phyloP scores from a whole-genome alignment of 1,139 yeast species.

The Saccharomyces hybrid region DNA sequence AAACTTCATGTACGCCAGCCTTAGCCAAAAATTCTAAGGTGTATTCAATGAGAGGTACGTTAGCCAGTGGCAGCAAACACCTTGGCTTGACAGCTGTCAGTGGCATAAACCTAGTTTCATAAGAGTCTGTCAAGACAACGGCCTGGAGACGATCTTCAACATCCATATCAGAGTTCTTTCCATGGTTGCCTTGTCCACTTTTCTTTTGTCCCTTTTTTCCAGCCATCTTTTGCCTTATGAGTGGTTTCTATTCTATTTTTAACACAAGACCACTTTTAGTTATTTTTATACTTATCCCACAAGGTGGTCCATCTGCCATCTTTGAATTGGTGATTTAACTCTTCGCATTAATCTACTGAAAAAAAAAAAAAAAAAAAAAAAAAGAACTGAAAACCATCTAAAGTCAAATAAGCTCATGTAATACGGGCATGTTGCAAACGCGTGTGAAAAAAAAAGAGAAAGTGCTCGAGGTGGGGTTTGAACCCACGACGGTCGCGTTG shows the following conservation, averaged over 20 bases:
- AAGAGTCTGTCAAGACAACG: constrained; percentile 87
- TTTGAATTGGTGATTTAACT: background rate
- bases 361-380: background rate
- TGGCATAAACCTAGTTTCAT: constrained; percentile 88
- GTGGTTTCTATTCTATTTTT: background rate
- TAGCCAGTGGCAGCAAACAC: constrained; percentile 85
- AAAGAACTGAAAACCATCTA: background rate
- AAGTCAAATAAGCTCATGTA: background rate
- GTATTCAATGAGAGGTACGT: constrained; percentile 88
- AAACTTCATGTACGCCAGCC: constrained; percentile 86
- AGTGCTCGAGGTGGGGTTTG: constrained; percentile 47
- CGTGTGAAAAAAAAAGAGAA: constrained; percentile 25
- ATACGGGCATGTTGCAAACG: background rate
- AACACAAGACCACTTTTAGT: background rate
- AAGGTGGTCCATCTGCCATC: background rate
- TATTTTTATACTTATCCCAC: background rate
- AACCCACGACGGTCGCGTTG: constrained; percentile 49
- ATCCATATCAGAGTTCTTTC: constrained; percentile 48
- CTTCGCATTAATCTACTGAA: background rate
- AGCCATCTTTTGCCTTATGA: constrained; percentile 13
- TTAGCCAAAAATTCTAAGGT: constrained; percentile 90
- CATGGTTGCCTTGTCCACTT: constrained; percentile 24
- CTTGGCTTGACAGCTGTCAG: constrained; percentile 77
- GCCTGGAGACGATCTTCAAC: constrained; percentile 84
- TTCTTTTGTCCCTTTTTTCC: constrained; percentile 16